phyloP scores from a whole-genome alignment of 1,284 basidiomycete genomes.

The Ustanciosporium gigantosporum region DNA sequence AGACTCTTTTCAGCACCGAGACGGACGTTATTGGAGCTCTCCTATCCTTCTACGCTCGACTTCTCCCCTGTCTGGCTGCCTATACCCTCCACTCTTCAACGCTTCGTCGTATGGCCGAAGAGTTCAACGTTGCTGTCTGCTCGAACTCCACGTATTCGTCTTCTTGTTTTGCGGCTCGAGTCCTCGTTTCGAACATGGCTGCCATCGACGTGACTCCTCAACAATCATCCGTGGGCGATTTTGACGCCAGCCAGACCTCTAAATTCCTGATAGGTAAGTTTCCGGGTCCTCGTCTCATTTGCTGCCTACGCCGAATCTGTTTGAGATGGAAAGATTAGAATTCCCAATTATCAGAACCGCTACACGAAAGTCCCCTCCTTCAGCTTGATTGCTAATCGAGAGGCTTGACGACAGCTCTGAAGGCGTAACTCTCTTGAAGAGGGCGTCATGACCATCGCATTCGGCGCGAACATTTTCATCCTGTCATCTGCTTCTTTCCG shows the following conservation, averaged over 20 bases:
- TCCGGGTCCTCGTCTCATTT: slow-evolving; percentile 1
- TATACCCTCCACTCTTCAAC: slow-evolving; percentile 12
- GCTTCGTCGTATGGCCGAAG: slow-evolving; percentile 7
- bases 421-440: slow-evolving; percentile 17
- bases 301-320: no score
- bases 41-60: slow-evolving; percentile 26
- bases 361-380: slow-evolving; percentile 34
- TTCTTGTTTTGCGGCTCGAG: neutral
- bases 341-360: slow-evolving; percentile 42
- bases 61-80: slow-evolving; percentile 27
- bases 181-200: slow-evolving; percentile 8
- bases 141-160: slow-evolving; percentile 2
- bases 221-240: neutral
- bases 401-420: slow-evolving; percentile 41
- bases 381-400: slow-evolving; percentile 27
- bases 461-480: slow-evolving; percentile 3
- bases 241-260: no score
- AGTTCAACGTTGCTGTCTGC: slow-evolving; percentile 1
- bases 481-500: no score
- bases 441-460: slow-evolving; percentile 27
- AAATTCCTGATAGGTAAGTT: neutral
- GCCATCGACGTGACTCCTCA: slow-evolving; percentile 2
- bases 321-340: slow-evolving; percentile 31
- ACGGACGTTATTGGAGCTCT: slow-evolving; percentile 12
- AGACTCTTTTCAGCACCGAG: slow-evolving; percentile 17